Base-by-base conservation (phyloP, 2,329 filamentous ascomycete species). In the Colletotrichum limetticola region DNA sequence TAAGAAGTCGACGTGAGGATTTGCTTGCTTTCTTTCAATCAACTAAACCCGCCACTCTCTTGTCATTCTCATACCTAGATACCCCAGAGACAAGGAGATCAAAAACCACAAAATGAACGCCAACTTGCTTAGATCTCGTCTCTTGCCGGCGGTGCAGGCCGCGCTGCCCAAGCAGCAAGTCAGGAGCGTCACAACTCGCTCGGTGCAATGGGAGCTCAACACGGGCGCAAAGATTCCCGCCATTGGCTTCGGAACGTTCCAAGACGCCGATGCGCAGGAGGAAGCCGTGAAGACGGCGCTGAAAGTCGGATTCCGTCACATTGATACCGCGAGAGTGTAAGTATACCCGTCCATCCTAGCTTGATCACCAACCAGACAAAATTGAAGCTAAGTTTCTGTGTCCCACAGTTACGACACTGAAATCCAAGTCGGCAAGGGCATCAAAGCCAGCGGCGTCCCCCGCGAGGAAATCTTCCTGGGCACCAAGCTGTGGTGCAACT, bases 401-500 rank as follows among this genome's bases (percentile, higher is more conserved):
- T 42, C 14, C 8, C 1, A 8, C 3, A 42, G 37, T 7, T 78
- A 76, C 68, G 46, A 77, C 59, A 30, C 63, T 42, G 37, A 42
- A 42, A 72, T 72, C 7, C 62, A 77, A 37, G 75, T 78, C 1
- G 77, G 78, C 11, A 70, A 64, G 30, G 78, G 75, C 1, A 78
- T 80, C 58, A 77, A 69, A 12, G 75, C 75, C 4, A 77, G 74
- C 0, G 75, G 75, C 14, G 70, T 82, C 1, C 72, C 75, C 4
- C 77, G 81, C 12, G 75, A 78, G 7, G 78, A 81, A 0, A 75
- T 82, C 12, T 82, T 78, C 62, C 42, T 79, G 60, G 77, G 69
- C 1, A 78, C 77, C 30, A 82, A 82, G 74, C 75, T 82, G 5
- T 81, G 79, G 78, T 80, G 79, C 74, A 78, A 78, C 8, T 71